Evolutionary conservation across 495 filamentous ascomycete species (phyloP).

Genomic region (Penicillium robsamsonii): DNA sequence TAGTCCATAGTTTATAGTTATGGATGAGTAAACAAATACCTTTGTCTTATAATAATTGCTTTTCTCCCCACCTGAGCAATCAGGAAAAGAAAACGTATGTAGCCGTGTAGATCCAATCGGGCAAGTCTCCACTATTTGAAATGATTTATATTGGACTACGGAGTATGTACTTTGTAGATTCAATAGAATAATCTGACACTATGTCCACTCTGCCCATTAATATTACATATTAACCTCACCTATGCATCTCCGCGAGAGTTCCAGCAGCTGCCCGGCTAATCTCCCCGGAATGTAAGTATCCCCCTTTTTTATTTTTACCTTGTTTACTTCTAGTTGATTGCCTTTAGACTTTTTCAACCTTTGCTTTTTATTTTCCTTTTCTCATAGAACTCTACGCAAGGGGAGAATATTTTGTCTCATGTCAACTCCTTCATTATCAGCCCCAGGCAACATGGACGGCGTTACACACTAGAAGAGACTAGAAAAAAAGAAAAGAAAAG

Average conservation of each 20-base stretch:
- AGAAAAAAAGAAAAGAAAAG: constrained; percentile 12
- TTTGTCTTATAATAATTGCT: background rate
- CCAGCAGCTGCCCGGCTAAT: constrained; percentile 14
- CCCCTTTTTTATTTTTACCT: background rate
- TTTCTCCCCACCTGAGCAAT: too few species aligned
- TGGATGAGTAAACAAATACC: too few species aligned
- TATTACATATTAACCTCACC: too few species aligned
- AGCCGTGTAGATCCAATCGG: too few species aligned
- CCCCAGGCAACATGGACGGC: constrained; percentile 16
- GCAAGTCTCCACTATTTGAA: too few species aligned
- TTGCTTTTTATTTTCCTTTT: constrained; percentile 7
- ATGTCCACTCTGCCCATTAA: too few species aligned
- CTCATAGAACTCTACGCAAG: constrained; percentile 8
- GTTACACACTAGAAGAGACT: constrained; percentile 24
- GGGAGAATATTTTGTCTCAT: constrained; percentile 10
- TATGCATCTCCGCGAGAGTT: constrained; percentile 5
- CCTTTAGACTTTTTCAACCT: background rate
- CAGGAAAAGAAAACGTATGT: too few species aligned
- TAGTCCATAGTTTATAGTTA: too few species aligned
- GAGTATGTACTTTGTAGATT: too few species aligned
- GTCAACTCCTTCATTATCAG: constrained; percentile 22
- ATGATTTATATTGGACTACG: too few species aligned
- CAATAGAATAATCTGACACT: too few species aligned
- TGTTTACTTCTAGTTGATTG: background rate
- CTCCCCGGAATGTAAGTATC: constrained; percentile 14